A percentile compares a stretch with the other conserved stretches of the same genome.
Conservation (phyloP, 1,284 basidiomycete genomes). For the Ceratobasidium sp. region DNA sequence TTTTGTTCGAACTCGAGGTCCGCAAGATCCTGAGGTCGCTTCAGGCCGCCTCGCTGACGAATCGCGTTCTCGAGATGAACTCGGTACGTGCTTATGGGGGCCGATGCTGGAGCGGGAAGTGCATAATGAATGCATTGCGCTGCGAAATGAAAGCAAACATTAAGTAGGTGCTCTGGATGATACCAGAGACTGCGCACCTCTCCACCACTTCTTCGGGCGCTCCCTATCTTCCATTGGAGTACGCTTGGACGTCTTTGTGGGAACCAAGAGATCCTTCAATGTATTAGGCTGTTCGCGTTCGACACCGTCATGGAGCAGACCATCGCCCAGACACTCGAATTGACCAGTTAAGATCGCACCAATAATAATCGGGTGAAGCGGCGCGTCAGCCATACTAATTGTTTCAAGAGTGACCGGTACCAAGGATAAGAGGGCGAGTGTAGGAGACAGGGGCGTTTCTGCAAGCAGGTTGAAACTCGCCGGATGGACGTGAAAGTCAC, state of each 20-base stretch:
- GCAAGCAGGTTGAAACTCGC: too few species aligned
- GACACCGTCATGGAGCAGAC: conserved; percentile 21
- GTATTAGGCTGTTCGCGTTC: conserved; percentile 24
- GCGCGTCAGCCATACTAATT: conserved; percentile 1
- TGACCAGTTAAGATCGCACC: not conserved
- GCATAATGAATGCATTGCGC: conserved; percentile 36
- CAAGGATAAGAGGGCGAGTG: too few species aligned
- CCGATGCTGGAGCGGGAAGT: not conserved
- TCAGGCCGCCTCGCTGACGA: conserved; percentile 27
- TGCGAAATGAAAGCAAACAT: conserved; percentile 3
- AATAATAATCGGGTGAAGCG: conserved; percentile 25
- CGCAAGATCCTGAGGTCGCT: conserved; percentile 12
- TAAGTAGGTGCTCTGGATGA: not conserved
- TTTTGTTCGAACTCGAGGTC: conserved; percentile 31
- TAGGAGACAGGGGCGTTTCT: too few species aligned
- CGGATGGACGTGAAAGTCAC: too few species aligned
- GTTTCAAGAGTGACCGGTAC: too few species aligned
- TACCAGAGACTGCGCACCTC: not conserved
- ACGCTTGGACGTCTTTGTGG: conserved; percentile 27
- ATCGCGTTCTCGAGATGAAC: conserved; percentile 31
- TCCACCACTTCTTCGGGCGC: conserved; percentile 40
- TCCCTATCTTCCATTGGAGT: conserved; percentile 31
- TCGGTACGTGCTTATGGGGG: conserved; percentile 25
- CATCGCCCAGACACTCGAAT: conserved; percentile 35
- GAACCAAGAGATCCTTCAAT: conserved; percentile 16